Conservation (phyloP, 2,329 filamentous ascomycete species). For the Westerdykella aurantiaca region DNA sequence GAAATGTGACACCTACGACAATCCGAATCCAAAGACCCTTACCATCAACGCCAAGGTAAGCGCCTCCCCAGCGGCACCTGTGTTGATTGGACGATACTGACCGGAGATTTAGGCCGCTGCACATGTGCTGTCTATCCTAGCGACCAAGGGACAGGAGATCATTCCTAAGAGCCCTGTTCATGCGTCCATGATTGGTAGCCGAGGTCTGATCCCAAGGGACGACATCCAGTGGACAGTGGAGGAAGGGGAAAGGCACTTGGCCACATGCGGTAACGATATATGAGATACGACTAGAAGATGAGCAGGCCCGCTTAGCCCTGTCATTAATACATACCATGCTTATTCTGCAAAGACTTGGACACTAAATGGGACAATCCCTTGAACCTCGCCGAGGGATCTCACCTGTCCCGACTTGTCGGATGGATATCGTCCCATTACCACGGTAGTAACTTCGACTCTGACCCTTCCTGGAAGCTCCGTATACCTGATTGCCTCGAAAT, state of each 20-base stretch:
- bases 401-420: no score
- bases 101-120: slow-evolving; percentile 22
- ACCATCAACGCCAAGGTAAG: slow-evolving; percentile 36
- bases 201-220: slow-evolving; percentile 20
- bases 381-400: no score
- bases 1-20: slow-evolving; percentile 36
- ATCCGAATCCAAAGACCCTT: slow-evolving; percentile 34
- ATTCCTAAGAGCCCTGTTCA: slow-evolving; percentile 34
- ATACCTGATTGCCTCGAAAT: no score
- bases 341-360: no score
- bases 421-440: no score
- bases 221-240: slow-evolving; percentile 28
- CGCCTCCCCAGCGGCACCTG: neutral
- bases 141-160: slow-evolving; percentile 25
- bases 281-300: slow-evolving; percentile 6
- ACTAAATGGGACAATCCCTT: no score
- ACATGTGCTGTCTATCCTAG: slow-evolving; percentile 31
- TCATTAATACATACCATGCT: no score
- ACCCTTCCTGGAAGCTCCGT: no score
- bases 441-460: no score
- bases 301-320: neutral
- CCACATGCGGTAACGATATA: slow-evolving; percentile 28
- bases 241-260: slow-evolving; percentile 25
- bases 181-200: slow-evolving; percentile 22
- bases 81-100: slow-evolving; percentile 5